Percentiles rank a stretch among this genome's conserved stretches.
Conservation (phyloP, 225 moss, liverwort and hornwort species). For the Pleurozium schreberi region DNA sequence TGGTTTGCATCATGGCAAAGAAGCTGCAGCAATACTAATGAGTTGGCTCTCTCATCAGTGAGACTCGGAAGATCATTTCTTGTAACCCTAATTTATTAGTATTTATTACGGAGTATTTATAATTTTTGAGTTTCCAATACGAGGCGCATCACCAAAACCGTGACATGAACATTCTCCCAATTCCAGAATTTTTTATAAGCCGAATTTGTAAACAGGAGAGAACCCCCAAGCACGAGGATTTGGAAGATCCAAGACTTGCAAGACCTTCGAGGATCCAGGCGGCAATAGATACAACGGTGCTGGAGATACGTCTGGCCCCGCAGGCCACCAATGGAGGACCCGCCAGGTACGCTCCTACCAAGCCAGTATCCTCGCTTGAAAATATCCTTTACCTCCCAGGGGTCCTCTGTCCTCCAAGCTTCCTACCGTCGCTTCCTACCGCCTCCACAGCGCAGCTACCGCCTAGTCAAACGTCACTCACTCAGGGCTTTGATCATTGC, state of each 20-base stretch:
- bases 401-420: slow-evolving; percentile 8
- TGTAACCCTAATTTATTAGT: neutral
- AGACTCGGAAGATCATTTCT: neutral
- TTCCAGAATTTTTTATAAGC: neutral
- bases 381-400: neutral
- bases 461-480: neutral
- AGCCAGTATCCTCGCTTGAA: neutral
- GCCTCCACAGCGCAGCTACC: neutral
- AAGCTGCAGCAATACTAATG: neutral
- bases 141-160: neutral
- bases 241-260: neutral
- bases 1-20: neutral
- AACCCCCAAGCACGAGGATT: neutral
- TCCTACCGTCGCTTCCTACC: neutral
- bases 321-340: neutral
- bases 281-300: neutral
- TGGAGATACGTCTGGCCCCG: neutral
- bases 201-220: neutral
- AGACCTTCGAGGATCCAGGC: neutral
- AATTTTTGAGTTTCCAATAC: neutral
- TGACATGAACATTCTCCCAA: neutral
- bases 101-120: neutral
- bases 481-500: neutral
- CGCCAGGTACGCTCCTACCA: neutral
- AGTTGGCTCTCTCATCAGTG: neutral